Base-by-base conservation (phyloP, 352 stramenopile species). In the Globisporangium yorkense region DNA sequence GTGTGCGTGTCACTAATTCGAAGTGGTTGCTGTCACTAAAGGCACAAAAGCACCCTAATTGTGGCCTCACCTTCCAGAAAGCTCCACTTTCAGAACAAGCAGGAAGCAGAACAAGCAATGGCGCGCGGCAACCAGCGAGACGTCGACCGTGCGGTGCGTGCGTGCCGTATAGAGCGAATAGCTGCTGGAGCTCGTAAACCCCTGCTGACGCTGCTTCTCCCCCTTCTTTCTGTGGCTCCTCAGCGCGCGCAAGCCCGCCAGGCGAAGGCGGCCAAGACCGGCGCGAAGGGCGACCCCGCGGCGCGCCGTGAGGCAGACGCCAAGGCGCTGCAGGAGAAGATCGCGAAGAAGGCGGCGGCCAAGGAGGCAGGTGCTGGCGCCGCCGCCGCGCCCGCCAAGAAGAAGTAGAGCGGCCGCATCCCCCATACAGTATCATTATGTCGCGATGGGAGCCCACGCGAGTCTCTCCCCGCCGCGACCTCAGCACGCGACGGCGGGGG, bases 81-180 rank as follows among this genome's bases (percentile, higher is more conserved):
- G 24, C 24, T 27, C 24, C 44, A 29, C n/a, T 49, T 49, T 29
- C n/a, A 50, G 20, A 43, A 29, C 6, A 43, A 51, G 53, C 41
- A 27, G 37, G 0, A 33, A 31, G n/a, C 46, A 33, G 31, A 15
- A 41, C 13, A 44, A 31, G 39, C 35, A 15, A 91, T 93, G 83
- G 83, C 79, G 40, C 83, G 83, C 62, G 83, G 83, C n/a, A 89
- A 93, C 70, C 83, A 93, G 68, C 75, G 83, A 57, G 83, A 93
- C 55, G 60, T 59, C 44, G 83, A 93, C 54, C 83, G 83, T 47
- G 79, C 77, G 53, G 83, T 93, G 65, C 37, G 75, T 75, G 43
- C n/a, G 35, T 35, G 4, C 3, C 31, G 31, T 35, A 9, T 35
- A 35, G 31, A 35, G 31, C 31, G 31, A 13, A 15, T 3, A 41